phyloP scores from a whole-genome alignment of 352 stramenopile genomes.

The Thalassiosira hispida region DNA sequence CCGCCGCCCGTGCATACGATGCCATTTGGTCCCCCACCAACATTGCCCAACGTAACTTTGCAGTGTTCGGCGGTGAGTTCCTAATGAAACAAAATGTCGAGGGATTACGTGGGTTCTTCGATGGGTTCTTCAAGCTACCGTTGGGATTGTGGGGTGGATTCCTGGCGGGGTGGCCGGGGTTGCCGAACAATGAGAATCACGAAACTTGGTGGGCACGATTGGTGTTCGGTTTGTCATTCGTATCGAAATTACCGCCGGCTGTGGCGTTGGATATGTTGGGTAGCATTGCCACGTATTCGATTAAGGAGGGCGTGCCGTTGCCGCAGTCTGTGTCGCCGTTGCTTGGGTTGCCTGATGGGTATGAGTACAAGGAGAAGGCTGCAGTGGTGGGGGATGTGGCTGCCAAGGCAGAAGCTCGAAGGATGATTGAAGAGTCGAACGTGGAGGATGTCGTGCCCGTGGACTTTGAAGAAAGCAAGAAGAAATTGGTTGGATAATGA shows the following conservation, averaged over 20 bases:
- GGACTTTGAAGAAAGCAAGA: conserved; percentile 62
- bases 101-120: conserved; percentile 87
- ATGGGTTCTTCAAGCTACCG: conserved; percentile 87
- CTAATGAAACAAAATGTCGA: conserved; percentile 87
- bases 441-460: conserved; percentile 59
- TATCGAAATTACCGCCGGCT: conserved; percentile 71
- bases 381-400: conserved; percentile 61
- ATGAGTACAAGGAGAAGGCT: conserved; percentile 66
- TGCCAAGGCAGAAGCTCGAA: conserved; percentile 74
- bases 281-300: conserved; percentile 71
- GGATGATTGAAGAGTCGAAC: conserved; percentile 75
- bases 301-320: conserved; percentile 66
- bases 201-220: conserved; percentile 85
- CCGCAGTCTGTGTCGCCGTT: conserved; percentile 83
- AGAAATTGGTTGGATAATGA: no score
- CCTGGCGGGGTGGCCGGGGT: conserved; percentile 85
- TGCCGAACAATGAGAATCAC: conserved; percentile 87
- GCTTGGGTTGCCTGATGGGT: conserved; percentile 68
- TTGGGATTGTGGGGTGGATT: conserved; percentile 86
- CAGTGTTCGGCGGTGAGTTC: conserved; percentile 89
- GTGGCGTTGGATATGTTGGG: conserved; percentile 76
- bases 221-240: conserved; percentile 86
- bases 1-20: conserved; percentile 81
- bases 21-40: conserved; percentile 84
- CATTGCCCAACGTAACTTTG: conserved; percentile 87